Conservation (phyloP, 2,329 filamentous ascomycete genomes). For the Colletotrichum liaoningense region DNA sequence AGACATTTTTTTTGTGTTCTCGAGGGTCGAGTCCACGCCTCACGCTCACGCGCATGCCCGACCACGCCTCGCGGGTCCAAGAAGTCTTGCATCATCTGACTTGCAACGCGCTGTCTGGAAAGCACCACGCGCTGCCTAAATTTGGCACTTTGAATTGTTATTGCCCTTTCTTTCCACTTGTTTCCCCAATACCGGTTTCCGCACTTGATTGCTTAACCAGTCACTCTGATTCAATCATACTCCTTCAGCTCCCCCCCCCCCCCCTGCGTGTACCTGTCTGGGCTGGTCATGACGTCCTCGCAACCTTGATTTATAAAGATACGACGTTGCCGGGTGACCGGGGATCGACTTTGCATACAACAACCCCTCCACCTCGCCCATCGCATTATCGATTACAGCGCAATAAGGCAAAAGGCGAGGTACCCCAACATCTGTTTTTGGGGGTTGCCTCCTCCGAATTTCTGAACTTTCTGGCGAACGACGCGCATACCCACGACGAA, state of each 20-base stretch:
- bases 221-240: too few species aligned
- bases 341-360: slow-evolving; percentile 11
- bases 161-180: not conserved
- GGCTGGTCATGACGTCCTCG: slow-evolving; percentile 26
- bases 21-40: slow-evolving; percentile 29
- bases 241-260: too few species aligned
- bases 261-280: slow-evolving; percentile 3
- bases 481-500: not conserved
- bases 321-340: slow-evolving; percentile 33
- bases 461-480: slow-evolving; percentile 12
- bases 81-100: slow-evolving; percentile 24
- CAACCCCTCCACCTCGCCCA: slow-evolving; percentile 14
- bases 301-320: slow-evolving; percentile 32
- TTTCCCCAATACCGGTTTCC: not conserved
- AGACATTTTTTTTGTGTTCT: slow-evolving; percentile 18
- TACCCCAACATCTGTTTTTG: not conserved
- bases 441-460: not conserved
- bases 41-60: slow-evolving; percentile 15
- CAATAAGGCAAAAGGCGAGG: not conserved
- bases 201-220: not conserved
- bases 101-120: not conserved
- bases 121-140: slow-evolving; percentile 6
- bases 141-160: not conserved
- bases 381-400: slow-evolving; percentile 1
- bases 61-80: not conserved